Percentiles rank a stretch among this genome's conserved stretches.
These are phyloP conservation scores for Crucihimalaya himalaica DNA, from an alignment of 345 rosid species.

Conservation along the genomic window DNA sequence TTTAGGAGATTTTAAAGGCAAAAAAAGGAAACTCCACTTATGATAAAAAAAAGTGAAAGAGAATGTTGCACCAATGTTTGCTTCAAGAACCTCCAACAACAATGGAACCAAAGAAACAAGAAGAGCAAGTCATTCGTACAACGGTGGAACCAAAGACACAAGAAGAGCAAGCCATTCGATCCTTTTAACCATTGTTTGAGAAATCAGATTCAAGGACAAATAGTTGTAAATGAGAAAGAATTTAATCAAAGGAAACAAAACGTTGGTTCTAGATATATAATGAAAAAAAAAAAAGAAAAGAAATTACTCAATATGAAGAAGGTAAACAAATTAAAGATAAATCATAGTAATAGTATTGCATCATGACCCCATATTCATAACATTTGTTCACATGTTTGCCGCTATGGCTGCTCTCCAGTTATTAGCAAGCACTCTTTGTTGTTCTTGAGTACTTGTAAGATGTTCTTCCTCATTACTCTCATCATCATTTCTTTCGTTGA, in stretches of 20 bases:
- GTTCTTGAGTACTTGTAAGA: background rate
- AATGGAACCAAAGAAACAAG: constrained; percentile 61
- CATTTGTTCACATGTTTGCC: background rate
- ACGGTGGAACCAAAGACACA: too few species aligned
- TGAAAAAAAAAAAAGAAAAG: too few species aligned
- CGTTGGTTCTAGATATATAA: too few species aligned
- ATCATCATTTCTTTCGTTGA: background rate
- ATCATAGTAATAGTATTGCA: too few species aligned
- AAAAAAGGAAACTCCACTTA: too few species aligned
- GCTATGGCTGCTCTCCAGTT: background rate
- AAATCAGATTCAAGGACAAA: constrained; percentile 46
- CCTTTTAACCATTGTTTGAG: constrained; percentile 46
- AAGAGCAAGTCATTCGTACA: constrained; percentile 48
- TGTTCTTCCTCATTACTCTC: background rate
- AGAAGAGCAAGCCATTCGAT: too few species aligned
- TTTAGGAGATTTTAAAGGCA: too few species aligned
- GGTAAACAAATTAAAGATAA: too few species aligned
- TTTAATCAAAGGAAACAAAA: too few species aligned
- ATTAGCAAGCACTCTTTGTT: constrained; percentile 11
- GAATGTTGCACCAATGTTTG: constrained; percentile 49
- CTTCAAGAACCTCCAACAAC: constrained; percentile 48
- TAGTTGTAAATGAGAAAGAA: constrained; percentile 57
- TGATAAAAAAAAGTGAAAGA: too few species aligned
- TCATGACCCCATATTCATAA: too few species aligned
- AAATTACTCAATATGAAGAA: too few species aligned